These are phyloP conservation scores for Scenedesmus sp. DNA, from an alignment of 163 green algal genomes.

Conservation along the genomic window DNA sequence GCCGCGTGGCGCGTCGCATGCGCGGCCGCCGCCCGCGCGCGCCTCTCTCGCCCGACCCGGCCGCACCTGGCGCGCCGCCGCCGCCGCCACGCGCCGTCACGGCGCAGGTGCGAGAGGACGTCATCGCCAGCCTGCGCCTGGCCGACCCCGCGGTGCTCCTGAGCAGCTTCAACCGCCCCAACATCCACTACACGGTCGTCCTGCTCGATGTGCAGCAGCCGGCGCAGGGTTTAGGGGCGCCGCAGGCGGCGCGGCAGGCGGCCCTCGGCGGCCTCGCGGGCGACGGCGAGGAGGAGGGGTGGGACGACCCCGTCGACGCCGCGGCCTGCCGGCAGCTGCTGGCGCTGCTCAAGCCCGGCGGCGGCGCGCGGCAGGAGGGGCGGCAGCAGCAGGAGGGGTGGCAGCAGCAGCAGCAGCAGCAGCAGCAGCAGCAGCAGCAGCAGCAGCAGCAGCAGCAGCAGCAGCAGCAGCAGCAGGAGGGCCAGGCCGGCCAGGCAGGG, in stretches of 20 bases:
- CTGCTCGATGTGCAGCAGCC: conserved; percentile 31
- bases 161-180: conserved; percentile 86
- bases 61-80: not conserved
- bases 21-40: too few species aligned
- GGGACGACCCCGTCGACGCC: not conserved
- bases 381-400: not conserved
- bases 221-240: not conserved
- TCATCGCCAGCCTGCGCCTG: conserved; percentile 54
- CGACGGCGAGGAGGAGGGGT: not conserved
- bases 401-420: conserved; percentile 1
- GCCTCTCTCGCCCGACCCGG: too few species aligned
- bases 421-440: not conserved
- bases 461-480: conserved; percentile 17
- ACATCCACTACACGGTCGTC: conserved; percentile 75
- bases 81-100: not conserved
- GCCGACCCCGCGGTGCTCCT: conserved; percentile 59
- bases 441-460: conserved; percentile 23
- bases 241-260: not conserved
- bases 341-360: not conserved
- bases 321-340: conserved; percentile 10
- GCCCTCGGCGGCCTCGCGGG: not conserved
- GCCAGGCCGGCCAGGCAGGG: not conserved
- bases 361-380: not conserved
- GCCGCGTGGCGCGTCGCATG: too few species aligned
- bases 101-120: conserved; percentile 77